Evolutionary conservation across 306 rosid genomes (phyloP), one percentile per base, ranked within the genome.

Genomic region (Mimosa pudica): DNA sequence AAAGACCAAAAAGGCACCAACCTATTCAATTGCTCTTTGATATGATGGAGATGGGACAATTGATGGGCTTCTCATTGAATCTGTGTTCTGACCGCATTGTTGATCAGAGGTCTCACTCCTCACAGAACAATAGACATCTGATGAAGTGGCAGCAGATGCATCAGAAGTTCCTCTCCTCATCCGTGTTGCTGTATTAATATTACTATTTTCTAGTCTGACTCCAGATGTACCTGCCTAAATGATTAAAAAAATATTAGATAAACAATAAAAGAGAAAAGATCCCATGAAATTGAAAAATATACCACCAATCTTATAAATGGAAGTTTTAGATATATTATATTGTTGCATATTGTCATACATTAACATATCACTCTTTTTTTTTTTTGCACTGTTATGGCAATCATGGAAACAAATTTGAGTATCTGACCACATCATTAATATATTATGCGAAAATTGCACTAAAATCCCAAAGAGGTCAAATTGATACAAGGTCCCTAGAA

Each of bases 101-200:
- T 75, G 78, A 75, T 91, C 99, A 33, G 97, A 91, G 81, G 79
- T 77, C 71, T 92, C 91, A 35, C 83, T 90, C 84, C 90, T 85
- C 45, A 77, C 83, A 7, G 97, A 90, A 52, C 78, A 85, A 81
- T 82, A 88, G 47, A 87, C 81, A 69, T 93, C 94, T 8, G 91
- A 87, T 71, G 88, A 91, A 51, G 86, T 67, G 38, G 89, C 35
- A 35, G 81, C 75, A 38, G 99, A 86, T 77, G 84, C 33, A 75
- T 87, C 96, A n/a, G 96, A 90, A 67, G 76, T 75, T 77, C 88
- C 94, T 84, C 80, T 90, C 79, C 86, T 86, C 38, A 77, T 60
- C 77, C 82, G 86, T 0, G 79, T 83, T 71, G 75, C 79, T 17
- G 83, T 52, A 57, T 83, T 81, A 55, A 65, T 77, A 49, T 18